phyloP scores from a whole-genome alignment of 2,329 filamentous ascomycete species.

The Pezicula rhizophila region DNA sequence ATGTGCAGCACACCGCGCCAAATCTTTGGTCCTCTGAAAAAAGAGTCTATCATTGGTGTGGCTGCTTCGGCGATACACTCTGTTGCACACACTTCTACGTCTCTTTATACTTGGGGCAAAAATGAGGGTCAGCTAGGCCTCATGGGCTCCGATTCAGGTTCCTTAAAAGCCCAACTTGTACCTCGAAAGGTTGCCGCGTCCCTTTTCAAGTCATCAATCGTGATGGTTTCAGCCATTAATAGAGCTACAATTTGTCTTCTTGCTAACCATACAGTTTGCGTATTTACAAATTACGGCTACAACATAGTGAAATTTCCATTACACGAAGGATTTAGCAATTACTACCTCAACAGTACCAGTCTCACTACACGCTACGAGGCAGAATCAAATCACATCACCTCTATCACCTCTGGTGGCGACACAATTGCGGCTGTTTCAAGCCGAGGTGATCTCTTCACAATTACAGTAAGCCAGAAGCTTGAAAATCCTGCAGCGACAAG shows the following conservation, averaged over 20 bases:
- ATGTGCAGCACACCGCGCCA: constrained; percentile 78
- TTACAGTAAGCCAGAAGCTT: constrained; percentile 64
- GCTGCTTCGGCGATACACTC: constrained; percentile 90
- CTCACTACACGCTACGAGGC: constrained; percentile 60
- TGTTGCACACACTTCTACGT: constrained; percentile 74
- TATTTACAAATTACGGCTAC: constrained; percentile 94
- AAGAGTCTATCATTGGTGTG: constrained; percentile 72
- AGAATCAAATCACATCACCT: constrained; percentile 61
- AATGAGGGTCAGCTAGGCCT: constrained; percentile 91
- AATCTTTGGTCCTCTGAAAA: constrained; percentile 86
- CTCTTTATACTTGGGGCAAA: constrained; percentile 89
- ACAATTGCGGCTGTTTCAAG: constrained; percentile 85
- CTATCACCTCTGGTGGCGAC: constrained; percentile 79
- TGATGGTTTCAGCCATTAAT: constrained; percentile 81
- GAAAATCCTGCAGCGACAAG: constrained; percentile 62
- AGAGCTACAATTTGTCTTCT: constrained; percentile 81
- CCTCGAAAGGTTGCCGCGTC: constrained; percentile 87
- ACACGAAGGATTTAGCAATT: constrained; percentile 62
- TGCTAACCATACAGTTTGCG: constrained; percentile 81
- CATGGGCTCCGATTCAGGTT: constrained; percentile 91
- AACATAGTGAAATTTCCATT: constrained; percentile 82
- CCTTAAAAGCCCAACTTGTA: constrained; percentile 72
- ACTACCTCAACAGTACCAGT: constrained; percentile 60
- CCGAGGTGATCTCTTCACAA: constrained; percentile 81
- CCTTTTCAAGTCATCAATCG: constrained; percentile 65